Conservation (phyloP, 106 monocot species). For the Gastrodia elata region DNA sequence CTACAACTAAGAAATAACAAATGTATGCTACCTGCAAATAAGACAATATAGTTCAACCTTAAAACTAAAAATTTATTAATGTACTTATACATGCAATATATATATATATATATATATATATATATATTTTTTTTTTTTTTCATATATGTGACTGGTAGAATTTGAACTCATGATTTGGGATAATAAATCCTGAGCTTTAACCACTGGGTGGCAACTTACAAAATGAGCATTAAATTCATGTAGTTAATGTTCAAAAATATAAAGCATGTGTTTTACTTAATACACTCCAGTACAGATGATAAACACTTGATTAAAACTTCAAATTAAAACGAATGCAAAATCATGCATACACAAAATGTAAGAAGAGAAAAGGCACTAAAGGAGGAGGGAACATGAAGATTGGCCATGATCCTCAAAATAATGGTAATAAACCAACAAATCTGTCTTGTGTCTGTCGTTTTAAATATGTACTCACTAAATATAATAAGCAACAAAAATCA, state of each 20-base stretch:
- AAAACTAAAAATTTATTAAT: background rate
- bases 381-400: background rate
- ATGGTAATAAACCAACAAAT: background rate
- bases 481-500: background rate
- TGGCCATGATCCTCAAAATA: background rate
- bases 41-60: background rate
- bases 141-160: too few species aligned
- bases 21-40: background rate
- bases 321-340: background rate
- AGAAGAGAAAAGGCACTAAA: background rate
- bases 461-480: background rate
- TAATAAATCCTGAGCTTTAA: too few species aligned
- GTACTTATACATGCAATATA: too few species aligned
- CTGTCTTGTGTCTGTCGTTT: background rate
- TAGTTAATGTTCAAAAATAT: too few species aligned
- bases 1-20: background rate
- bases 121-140: too few species aligned
- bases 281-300: too few species aligned
- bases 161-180: too few species aligned
- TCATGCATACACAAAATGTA: background rate
- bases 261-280: too few species aligned
- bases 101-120: too few species aligned
- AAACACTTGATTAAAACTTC: too few species aligned
- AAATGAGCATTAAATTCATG: too few species aligned
- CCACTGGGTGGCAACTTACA: too few species aligned